Conservation (phyloP, 768 basidiomycete species). For the Russula griseocarnosa region DNA sequence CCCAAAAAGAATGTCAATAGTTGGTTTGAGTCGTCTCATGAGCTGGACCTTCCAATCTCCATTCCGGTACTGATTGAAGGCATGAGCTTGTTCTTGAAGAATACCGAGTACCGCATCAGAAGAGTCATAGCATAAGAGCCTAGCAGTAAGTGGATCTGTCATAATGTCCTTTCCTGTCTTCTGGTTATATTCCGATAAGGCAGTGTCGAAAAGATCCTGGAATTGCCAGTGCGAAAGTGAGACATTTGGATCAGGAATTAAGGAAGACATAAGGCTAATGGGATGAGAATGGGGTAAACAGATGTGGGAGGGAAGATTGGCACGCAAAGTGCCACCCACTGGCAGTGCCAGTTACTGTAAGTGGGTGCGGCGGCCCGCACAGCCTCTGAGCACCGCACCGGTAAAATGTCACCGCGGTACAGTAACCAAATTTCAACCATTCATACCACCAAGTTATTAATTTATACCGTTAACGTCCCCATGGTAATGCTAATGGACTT, state of each 20-base stretch:
- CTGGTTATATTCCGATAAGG: not conserved
- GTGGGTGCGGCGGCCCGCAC: no score
- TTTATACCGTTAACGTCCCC: no score
- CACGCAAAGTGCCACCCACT: no score
- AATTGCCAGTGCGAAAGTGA: slow-evolving; percentile 1
- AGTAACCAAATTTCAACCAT: no score
- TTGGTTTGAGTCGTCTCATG: slow-evolving; percentile 1
- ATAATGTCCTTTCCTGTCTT: not conserved
- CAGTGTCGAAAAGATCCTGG: not conserved
- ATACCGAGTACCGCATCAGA: not conserved
- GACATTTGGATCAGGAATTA: not conserved
- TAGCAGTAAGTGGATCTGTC: not conserved
- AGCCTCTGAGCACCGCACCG: no score
- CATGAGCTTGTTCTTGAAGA: not conserved
- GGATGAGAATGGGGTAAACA: not conserved
- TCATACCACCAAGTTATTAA: no score
- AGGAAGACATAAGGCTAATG: not conserved
- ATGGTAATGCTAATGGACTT: no score
- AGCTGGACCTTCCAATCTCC: not conserved
- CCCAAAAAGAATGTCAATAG: not conserved
- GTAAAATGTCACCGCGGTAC: no score
- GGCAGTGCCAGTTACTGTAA: no score
- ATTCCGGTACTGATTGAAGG: not conserved
- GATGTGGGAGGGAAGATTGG: not conserved
- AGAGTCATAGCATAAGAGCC: not conserved